Conservation (phyloP, 306 rosid species). For the Prunus mira region DNA sequence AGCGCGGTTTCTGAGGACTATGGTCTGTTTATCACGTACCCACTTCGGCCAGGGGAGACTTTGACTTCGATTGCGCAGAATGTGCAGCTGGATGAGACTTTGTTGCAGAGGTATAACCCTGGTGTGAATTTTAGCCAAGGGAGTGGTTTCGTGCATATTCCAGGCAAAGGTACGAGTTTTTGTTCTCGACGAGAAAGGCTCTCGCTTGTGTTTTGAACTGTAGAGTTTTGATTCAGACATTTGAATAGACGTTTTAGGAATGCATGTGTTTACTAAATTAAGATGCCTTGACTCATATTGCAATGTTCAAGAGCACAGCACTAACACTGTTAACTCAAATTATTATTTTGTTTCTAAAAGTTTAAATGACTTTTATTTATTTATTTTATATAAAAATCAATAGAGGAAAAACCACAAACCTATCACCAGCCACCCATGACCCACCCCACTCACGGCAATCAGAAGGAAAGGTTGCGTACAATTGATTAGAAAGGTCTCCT, state of each 20-base stretch:
- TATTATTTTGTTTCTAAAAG: too few species aligned
- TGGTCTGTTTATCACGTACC: slow-evolving; percentile 73
- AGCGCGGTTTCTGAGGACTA: slow-evolving; percentile 43
- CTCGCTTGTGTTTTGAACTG: neutral
- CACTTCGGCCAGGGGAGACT: slow-evolving; percentile 36
- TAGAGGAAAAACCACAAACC: too few species aligned
- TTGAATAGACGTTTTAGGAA: neutral
- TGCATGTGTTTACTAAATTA: neutral
- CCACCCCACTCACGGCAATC: too few species aligned
- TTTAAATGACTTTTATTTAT: too few species aligned
- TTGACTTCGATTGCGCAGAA: slow-evolving; percentile 20
- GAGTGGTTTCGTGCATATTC: slow-evolving; percentile 49
- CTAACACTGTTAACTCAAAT: too few species aligned
- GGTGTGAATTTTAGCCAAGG: slow-evolving; percentile 51
- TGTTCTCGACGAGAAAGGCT: neutral
- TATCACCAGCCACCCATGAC: too few species aligned
- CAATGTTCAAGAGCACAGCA: neutral
- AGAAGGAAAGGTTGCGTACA: neutral
- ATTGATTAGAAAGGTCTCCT: neutral
- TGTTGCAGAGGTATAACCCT: slow-evolving; percentile 55
- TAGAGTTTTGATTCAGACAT: neutral
- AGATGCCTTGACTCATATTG: too few species aligned
- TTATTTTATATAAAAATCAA: too few species aligned
- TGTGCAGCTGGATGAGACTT: slow-evolving; percentile 7
- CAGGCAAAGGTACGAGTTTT: slow-evolving; percentile 57